Percentiles rank a stretch among this genome's conserved stretches.
These are phyloP conservation scores for Tritrichomonas foetus DNA, from an alignment of 208 protist species.

Conservation along the genomic window DNA sequence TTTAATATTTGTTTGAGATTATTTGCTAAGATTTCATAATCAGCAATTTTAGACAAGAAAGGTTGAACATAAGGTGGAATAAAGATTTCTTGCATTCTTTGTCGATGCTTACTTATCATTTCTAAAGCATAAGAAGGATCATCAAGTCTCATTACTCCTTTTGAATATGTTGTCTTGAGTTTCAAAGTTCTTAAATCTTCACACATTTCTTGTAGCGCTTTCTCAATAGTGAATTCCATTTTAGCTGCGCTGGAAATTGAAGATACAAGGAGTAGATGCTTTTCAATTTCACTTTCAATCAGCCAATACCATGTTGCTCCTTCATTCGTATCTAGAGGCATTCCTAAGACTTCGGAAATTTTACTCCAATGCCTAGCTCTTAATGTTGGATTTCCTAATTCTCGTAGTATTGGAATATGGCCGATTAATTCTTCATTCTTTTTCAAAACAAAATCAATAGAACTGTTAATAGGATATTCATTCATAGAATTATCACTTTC, in stretches of 20 bases:
- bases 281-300: neutral
- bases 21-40: neutral
- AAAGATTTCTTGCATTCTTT: neutral
- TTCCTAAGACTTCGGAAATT: neutral
- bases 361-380: neutral
- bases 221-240: neutral
- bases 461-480: neutral
- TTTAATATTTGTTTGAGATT: neutral
- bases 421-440: neutral
- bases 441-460: too few relatives aligned
- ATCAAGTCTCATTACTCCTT: neutral
- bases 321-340: neutral
- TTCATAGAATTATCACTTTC: neutral
- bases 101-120: neutral
- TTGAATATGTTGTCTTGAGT: neutral
- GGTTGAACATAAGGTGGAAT: conserved; percentile 16
- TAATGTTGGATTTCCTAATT: neutral
- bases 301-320: neutral
- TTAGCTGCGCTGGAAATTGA: neutral
- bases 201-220: neutral
- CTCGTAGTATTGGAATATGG: neutral
- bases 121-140: neutral
- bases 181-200: neutral
- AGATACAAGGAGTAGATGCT: neutral
- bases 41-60: neutral